These are phyloP conservation scores for Zygotorulaspora danielsina DNA, from an alignment of 805 yeast genomes.

Conservation along the genomic window DNA sequence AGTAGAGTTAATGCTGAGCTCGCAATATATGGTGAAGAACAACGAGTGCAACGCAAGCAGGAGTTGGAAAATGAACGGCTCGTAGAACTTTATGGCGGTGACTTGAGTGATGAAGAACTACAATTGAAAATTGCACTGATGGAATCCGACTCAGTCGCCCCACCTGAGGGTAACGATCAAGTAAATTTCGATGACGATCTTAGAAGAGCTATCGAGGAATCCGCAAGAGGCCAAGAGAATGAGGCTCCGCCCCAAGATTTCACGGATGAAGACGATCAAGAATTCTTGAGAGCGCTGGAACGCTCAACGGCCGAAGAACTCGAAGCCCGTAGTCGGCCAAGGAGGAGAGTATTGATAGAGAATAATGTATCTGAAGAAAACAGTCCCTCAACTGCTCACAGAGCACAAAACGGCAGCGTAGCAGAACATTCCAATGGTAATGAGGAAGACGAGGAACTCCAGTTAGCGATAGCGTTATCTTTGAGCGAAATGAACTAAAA, in stretches of 20 bases:
- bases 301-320: conserved; percentile 17
- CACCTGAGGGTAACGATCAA: conserved; percentile 2
- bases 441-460: conserved; percentile 30
- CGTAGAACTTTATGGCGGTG: conserved; percentile 30
- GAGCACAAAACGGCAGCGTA: neutral
- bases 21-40: conserved; percentile 30
- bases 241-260: conserved; percentile 11
- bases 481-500: conserved; percentile 27
- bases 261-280: conserved; percentile 22
- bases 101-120: conserved; percentile 33
- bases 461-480: conserved; percentile 34
- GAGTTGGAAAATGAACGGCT: conserved; percentile 19
- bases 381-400: neutral
- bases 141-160: conserved; percentile 27
- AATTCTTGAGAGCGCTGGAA: conserved; percentile 20
- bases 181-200: conserved; percentile 17
- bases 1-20: conserved; percentile 27
- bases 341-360: conserved; percentile 1
- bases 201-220: conserved; percentile 22
- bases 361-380: neutral
- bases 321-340: conserved; percentile 1
- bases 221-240: conserved; percentile 12
- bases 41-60: conserved; percentile 15
- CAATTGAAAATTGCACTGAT: conserved; percentile 34
- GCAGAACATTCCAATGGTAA: neutral